A percentile compares a stretch with the other conserved stretches of the same genome.
phyloP scores from a whole-genome alignment of 805 yeast genomes.

The Suhomyces prunicola region DNA sequence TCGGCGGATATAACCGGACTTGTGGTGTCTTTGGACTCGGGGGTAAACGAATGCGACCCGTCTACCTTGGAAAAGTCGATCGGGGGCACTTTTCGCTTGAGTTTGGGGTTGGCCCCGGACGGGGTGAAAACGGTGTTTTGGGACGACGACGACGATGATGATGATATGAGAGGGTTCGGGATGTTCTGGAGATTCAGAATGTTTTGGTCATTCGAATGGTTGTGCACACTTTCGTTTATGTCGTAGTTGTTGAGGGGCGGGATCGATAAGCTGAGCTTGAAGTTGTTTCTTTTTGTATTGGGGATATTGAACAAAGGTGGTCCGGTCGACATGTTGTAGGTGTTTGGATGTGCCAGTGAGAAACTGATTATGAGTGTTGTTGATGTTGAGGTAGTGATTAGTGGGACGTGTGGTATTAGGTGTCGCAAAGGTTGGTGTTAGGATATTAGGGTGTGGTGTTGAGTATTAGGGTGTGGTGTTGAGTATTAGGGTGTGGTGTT shows the following conservation, averaged over 20 bases:
- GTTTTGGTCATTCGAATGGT: background rate
- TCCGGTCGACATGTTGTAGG: background rate
- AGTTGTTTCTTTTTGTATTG: conserved; percentile 21
- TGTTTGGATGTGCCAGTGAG: background rate
- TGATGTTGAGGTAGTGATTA: too few species aligned
- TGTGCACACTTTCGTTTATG: background rate
- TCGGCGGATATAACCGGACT: background rate
- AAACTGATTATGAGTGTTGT: too few species aligned
- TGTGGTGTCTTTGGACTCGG: background rate
- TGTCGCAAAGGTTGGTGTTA: too few species aligned
- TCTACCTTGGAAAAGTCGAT: conserved; percentile 35
- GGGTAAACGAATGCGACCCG: conserved; percentile 7
- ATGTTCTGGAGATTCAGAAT: background rate
- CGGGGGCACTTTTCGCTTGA: conserved; percentile 41
- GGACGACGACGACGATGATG: conserved; percentile 4
- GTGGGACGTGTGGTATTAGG: too few species aligned
- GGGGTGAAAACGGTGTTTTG: conserved; percentile 6
- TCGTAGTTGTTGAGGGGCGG: conserved; percentile 15
- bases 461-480: too few species aligned
- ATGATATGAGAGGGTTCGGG: background rate
- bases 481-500: too few species aligned
- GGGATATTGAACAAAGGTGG: conserved; percentile 36
- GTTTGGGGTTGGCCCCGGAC: conserved; percentile 4
- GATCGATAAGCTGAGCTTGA: conserved; percentile 26
- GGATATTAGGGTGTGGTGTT: too few species aligned